These are phyloP conservation scores for Pseudogymnoascus sp. DNA, from an alignment of 2,329 filamentous ascomycete species.

Conservation along the genomic window DNA sequence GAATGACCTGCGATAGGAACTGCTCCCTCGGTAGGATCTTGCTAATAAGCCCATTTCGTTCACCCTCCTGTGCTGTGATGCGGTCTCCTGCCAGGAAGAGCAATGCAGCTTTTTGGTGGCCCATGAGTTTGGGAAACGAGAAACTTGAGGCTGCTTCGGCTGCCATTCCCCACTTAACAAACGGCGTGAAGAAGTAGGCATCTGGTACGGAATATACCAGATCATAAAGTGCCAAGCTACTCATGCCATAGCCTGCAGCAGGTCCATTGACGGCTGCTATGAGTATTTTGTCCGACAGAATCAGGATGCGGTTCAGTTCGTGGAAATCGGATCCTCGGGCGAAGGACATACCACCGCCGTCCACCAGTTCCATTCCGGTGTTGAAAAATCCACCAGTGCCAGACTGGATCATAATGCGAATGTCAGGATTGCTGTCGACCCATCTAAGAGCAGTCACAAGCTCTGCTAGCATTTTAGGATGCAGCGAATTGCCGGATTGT, in stretches of 20 bases:
- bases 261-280: constrained; percentile 21
- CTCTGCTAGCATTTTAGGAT: constrained; percentile 15
- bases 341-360: constrained; percentile 15
- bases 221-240: constrained; percentile 20
- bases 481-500: constrained; percentile 18
- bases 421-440: constrained; percentile 13
- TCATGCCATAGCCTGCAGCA: constrained; percentile 19
- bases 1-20: constrained; percentile 15
- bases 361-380: constrained; percentile 19
- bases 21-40: constrained; percentile 17
- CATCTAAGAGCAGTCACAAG: constrained; percentile 16
- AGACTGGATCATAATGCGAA: constrained; percentile 19
- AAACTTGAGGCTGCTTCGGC: constrained; percentile 20
- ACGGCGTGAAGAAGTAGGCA: constrained; percentile 22
- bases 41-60: constrained; percentile 16
- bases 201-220: constrained; percentile 20
- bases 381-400: constrained; percentile 19
- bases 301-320: constrained; percentile 17
- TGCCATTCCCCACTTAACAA: constrained; percentile 21
- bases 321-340: constrained; percentile 17
- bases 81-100: constrained; percentile 18
- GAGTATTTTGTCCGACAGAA: constrained; percentile 19
- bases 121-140: constrained; percentile 19
- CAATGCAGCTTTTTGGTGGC: constrained; percentile 18
- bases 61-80: constrained; percentile 16